Conservation (phyloP, 164 flowering plant genomes). For the Chimonanthus salicifolius region DNA sequence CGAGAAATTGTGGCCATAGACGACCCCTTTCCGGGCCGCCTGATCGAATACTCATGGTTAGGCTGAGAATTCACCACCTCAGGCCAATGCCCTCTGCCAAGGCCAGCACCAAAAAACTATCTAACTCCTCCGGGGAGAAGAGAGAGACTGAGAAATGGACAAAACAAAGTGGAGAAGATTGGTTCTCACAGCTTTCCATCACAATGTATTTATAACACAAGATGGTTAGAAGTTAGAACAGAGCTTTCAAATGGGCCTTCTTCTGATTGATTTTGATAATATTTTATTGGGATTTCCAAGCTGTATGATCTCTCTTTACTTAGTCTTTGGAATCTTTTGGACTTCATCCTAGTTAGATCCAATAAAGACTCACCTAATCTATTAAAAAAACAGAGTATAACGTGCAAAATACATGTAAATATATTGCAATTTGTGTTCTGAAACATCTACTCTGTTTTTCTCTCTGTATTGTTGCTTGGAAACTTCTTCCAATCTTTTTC, state of each 20-base stretch:
- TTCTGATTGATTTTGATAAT: not conserved
- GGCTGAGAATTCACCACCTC: not conserved
- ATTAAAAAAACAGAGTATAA: not conserved
- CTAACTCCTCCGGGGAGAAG: not conserved
- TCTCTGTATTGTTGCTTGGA: not conserved
- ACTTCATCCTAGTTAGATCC: not conserved
- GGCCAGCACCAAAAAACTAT: not conserved
- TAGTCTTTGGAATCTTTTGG: not conserved
- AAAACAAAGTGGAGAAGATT: not conserved
- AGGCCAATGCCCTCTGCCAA: not conserved
- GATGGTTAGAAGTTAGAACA: not conserved
- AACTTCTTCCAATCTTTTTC: not conserved
- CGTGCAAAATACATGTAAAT: not conserved
- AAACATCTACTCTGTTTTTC: not conserved
- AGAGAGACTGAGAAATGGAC: not conserved
- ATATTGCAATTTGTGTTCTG: not conserved
- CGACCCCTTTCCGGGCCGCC: slow-evolving; percentile 12
- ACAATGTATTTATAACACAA: slow-evolving; percentile 3
- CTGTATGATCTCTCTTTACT: not conserved
- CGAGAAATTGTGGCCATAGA: slow-evolving; percentile 5
- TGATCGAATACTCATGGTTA: not conserved
- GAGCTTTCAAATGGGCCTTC: not conserved
- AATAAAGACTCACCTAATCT: not conserved
- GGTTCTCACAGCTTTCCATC: not conserved
- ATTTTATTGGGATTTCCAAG: not conserved